Conservation (phyloP, 139 green algal genomes). For the Desmodesmus armatus region DNA sequence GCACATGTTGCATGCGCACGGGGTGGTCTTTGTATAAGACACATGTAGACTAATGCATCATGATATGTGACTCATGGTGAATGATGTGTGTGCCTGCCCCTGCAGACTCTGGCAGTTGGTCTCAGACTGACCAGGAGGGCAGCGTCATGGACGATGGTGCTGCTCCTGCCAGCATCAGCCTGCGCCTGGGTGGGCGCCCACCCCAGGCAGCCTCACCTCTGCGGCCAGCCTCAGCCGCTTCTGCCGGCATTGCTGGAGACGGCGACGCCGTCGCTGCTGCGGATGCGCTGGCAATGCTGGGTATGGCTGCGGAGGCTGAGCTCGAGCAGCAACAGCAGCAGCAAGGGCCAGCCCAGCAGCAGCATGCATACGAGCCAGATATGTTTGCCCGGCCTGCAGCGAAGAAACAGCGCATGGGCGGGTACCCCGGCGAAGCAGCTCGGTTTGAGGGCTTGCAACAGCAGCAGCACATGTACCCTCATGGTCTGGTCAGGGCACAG, state of each 20-base stretch:
- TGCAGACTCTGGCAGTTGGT: constrained; percentile 45
- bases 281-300: constrained; percentile 31
- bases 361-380: background rate
- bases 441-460: background rate
- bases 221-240: background rate
- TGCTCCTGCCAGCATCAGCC: background rate
- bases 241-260: background rate
- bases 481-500: background rate
- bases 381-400: constrained; percentile 10
- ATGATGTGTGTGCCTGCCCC: too few relatives aligned
- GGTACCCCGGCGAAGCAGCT: background rate
- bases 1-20: too few relatives aligned
- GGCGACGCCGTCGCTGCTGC: constrained; percentile 30
- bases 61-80: too few relatives aligned
- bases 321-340: background rate
- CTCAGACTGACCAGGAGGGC: constrained; percentile 39
- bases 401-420: constrained; percentile 1
- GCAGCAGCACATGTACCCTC: constrained; percentile 3
- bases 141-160: background rate
- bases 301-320: constrained; percentile 27
- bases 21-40: too few relatives aligned
- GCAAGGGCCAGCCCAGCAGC: background rate
- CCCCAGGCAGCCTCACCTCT: too few relatives aligned
- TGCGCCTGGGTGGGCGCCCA: background rate
- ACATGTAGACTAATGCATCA: too few relatives aligned